Percentiles rank a stretch among this genome's conserved stretches.
Evolutionary conservation across 2,329 filamentous ascomycete genomes (phyloP).

Genomic region (Colletotrichum sp.): DNA sequence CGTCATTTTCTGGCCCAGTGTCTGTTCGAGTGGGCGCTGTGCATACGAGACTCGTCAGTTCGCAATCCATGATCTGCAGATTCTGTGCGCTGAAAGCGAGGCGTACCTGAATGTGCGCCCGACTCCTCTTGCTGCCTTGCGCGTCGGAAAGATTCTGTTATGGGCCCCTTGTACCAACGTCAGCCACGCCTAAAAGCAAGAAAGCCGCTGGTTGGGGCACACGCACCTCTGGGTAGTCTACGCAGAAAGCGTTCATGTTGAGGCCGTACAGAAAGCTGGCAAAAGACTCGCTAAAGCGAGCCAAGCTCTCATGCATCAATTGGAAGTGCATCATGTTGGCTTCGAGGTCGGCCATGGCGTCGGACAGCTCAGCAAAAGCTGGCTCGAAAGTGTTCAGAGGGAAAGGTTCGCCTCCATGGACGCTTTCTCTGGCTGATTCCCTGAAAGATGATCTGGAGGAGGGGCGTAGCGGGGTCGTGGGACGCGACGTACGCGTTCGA

Average conservation of each 20-base stretch:
- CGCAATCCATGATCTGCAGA: neutral
- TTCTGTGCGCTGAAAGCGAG: neutral
- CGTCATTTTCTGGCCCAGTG: conserved; percentile 45
- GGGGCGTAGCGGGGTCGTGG: conserved; percentile 89
- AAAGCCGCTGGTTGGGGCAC: neutral
- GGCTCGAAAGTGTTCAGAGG: conserved; percentile 87
- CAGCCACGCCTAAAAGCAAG: neutral
- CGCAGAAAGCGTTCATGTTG: conserved; percentile 99
- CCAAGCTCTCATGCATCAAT: conserved; percentile 92
- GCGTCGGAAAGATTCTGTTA: conserved; percentile 80
- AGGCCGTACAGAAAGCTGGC: conserved; percentile 93
- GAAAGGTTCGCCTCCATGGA: conserved; percentile 53
- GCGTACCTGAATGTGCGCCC: neutral
- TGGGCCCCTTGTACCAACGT: conserved; percentile 67
- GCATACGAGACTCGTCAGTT: neutral
- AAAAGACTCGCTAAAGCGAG: conserved; percentile 94
- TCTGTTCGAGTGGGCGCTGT: conserved; percentile 13
- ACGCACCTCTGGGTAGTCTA: conserved; percentile 90
- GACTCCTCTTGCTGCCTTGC: conserved; percentile 62
- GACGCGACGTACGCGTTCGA: conserved; percentile 72
- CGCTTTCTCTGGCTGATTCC: conserved; percentile 68
- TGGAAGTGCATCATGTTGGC: conserved; percentile 98
- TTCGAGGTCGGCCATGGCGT: conserved; percentile 94
- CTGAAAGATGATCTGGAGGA: conserved; percentile 89
- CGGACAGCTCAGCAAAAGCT: conserved; percentile 89